phyloP scores from a whole-genome alignment of 2,329 filamentous ascomycete genomes.

The Cytospora schulzeri region DNA sequence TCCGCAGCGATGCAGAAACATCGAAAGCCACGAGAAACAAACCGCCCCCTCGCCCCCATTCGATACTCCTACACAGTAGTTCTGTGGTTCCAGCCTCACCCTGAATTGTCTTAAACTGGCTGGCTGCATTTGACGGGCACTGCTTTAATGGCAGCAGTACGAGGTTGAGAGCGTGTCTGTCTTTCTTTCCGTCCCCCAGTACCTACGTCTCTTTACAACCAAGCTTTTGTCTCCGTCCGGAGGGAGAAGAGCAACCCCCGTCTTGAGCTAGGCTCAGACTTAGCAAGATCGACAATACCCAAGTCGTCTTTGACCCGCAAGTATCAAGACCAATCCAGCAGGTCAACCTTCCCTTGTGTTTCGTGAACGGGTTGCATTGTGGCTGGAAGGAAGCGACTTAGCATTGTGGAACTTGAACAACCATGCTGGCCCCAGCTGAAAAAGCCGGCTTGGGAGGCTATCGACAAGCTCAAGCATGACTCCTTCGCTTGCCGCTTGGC shows the following conservation, averaged over 20 bases:
- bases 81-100: too few species aligned
- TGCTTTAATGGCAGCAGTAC: background rate
- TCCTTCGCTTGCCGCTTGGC: background rate
- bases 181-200: background rate
- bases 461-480: background rate
- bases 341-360: background rate
- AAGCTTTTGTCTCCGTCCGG: too few species aligned
- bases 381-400: background rate
- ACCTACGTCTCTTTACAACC: too few species aligned
- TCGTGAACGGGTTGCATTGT: background rate
- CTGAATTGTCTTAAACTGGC: too few species aligned
- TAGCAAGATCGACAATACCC: background rate
- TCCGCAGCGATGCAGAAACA: background rate
- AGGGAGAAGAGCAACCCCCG: too few species aligned
- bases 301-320: too few species aligned
- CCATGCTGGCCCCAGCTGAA: background rate
- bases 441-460: too few species aligned
- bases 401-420: background rate
- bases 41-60: too few species aligned
- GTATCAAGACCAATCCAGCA: too few species aligned
- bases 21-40: background rate
- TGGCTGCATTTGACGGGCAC: too few species aligned
- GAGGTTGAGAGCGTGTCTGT: background rate
- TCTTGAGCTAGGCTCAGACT: background rate
- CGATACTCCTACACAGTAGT: too few species aligned